A percentile compares a stretch with the other conserved stretches of the same genome.
These are phyloP conservation scores for Populus tremula DNA, from an alignment of 345 rosid species.

Conservation along the genomic window DNA sequence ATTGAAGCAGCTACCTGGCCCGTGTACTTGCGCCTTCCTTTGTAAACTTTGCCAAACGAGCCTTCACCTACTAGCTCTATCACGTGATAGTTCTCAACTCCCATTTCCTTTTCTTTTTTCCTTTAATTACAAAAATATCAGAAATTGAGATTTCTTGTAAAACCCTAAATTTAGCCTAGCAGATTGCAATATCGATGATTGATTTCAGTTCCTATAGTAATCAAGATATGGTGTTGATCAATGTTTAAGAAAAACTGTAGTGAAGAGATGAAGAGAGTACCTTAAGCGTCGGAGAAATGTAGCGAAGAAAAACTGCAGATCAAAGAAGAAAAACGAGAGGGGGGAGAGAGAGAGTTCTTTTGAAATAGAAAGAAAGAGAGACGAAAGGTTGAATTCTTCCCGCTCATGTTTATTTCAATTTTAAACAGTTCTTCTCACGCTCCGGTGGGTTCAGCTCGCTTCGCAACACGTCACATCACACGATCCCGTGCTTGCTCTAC, in stretches of 20 bases:
- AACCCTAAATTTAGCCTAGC: neutral
- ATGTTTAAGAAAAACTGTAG: neutral
- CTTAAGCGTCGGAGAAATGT: neutral
- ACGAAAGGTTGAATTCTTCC: neutral
- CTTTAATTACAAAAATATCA: too few species aligned
- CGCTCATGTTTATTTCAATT: constrained; percentile 1
- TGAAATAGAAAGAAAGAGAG: neutral
- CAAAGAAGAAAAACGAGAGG: neutral
- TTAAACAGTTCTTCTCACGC: too few species aligned
- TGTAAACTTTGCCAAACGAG: constrained; percentile 90
- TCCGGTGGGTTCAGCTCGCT: too few species aligned
- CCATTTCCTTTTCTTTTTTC: constrained; percentile 40
- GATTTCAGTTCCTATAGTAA: neutral
- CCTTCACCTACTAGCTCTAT: constrained; percentile 98
- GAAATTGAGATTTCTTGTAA: neutral
- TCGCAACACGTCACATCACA: too few species aligned
- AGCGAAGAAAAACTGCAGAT: neutral
- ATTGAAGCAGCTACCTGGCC: constrained; percentile 60
- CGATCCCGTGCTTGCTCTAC: too few species aligned
- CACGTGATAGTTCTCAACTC: constrained; percentile 84
- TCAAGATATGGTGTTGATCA: neutral
- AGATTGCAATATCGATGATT: neutral
- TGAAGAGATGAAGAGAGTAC: neutral
- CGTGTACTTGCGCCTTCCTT: constrained; percentile 79
- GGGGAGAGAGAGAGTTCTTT: neutral